A percentile compares a stretch with the other conserved stretches of the same genome.
Evolutionary conservation across 768 basidiomycete species (phyloP).

Genomic region (Psilocybe azurescens): DNA sequence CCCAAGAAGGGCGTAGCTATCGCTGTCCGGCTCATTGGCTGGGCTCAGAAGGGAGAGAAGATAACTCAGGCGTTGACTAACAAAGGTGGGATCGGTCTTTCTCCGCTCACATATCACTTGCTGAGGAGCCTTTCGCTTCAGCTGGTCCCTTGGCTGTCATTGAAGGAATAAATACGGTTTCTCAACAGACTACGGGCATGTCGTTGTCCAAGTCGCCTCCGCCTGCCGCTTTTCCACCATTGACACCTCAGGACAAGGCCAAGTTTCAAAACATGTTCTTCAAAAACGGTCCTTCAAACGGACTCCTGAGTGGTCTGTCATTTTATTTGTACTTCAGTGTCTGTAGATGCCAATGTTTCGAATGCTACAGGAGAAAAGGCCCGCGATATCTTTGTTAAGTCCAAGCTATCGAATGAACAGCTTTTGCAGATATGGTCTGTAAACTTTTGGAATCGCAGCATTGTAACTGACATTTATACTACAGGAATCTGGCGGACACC

Average conservation of each 20-base stretch:
- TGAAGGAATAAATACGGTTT: conserved; percentile 64
- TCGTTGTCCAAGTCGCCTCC: conserved; percentile 70
- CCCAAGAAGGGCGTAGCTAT: conserved; percentile 86
- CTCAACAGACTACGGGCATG: conserved; percentile 64
- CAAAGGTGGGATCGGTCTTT: conserved; percentile 63
- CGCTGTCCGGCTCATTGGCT: conserved; percentile 90
- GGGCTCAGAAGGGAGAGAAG: conserved; percentile 87
- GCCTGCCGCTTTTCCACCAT: conserved; percentile 61
- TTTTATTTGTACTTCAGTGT: background rate
- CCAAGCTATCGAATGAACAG: conserved; percentile 83
- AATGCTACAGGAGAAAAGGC: conserved; percentile 78
- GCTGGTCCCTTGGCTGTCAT: conserved; percentile 87
- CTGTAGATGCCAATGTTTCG: background rate
- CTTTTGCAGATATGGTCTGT: conserved; percentile 91
- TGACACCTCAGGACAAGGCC: conserved; percentile 80
- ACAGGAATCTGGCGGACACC: conserved; percentile 94
- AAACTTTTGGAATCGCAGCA: background rate
- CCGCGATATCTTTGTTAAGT: conserved; percentile 89
- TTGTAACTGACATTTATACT: conserved; percentile 10
- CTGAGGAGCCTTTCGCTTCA: conserved; percentile 36
- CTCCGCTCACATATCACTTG: conserved; percentile 13
- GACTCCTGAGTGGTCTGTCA: conserved; percentile 71
- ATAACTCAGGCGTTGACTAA: conserved; percentile 63
- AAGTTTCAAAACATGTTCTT: conserved; percentile 87
- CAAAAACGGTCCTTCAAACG: conserved; percentile 71